Percentiles rank a stretch among this genome's conserved stretches.
Conservation (phyloP, 2,329 filamentous ascomycete species). For the Fusarium paranaense region DNA sequence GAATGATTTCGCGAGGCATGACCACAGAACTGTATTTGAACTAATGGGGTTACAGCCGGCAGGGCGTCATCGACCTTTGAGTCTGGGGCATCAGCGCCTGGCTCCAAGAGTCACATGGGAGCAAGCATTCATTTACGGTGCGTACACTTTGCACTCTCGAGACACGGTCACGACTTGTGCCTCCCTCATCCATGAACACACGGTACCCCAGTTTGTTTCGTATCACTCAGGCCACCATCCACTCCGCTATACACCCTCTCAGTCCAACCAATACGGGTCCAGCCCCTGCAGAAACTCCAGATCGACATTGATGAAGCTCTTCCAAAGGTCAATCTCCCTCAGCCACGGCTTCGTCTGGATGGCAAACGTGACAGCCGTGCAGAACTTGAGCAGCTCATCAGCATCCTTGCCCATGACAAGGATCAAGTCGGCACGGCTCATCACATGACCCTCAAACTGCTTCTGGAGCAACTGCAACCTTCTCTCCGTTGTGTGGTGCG, state of each 20-base stretch:
- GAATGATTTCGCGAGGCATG: not conserved
- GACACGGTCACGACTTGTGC: not conserved
- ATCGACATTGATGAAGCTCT: conserved; percentile 46
- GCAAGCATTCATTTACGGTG: not conserved
- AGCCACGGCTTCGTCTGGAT: conserved; percentile 47
- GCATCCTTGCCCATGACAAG: conserved; percentile 42
- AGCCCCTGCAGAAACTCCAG: conserved; percentile 34
- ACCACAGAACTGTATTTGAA: not conserved
- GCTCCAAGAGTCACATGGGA: not conserved
- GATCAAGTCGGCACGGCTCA: conserved; percentile 41
- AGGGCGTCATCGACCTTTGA: not conserved
- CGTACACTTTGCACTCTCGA: not conserved
- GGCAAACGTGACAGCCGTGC: conserved; percentile 42
- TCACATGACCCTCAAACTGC: conserved; percentile 36
- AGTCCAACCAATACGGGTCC: conserved; percentile 41
- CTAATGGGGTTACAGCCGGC: not conserved
- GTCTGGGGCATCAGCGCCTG: not conserved
- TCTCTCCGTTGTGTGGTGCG: conserved; percentile 16
- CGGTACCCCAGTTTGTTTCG: not conserved
- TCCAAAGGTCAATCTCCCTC: conserved; percentile 44
- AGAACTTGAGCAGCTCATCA: conserved; percentile 38
- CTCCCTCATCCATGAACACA: not conserved
- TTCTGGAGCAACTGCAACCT: conserved; percentile 29
- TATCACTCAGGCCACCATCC: not conserved
- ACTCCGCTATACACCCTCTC: not conserved